Conservation (phyloP, 2,329 filamentous ascomycete genomes). For the Fusarium nanum region DNA sequence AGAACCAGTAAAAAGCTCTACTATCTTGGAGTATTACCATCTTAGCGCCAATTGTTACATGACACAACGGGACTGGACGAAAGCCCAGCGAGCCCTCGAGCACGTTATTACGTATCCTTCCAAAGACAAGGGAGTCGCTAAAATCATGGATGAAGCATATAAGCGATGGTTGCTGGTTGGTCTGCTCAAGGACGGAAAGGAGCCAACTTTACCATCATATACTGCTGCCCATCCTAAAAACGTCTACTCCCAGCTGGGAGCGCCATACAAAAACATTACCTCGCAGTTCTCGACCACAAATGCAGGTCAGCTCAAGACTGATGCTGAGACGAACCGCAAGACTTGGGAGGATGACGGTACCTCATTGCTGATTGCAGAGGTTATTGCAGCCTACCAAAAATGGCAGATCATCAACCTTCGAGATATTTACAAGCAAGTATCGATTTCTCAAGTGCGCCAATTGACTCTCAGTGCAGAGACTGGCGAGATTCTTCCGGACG, state of each 20-base stretch:
- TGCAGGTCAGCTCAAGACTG: slow-evolving; percentile 69
- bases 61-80: slow-evolving; percentile 69
- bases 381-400: slow-evolving; percentile 76
- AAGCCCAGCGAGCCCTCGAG: slow-evolving; percentile 71
- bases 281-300: slow-evolving; percentile 70
- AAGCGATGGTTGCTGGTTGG: slow-evolving; percentile 89
- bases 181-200: slow-evolving; percentile 75
- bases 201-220: slow-evolving; percentile 65
- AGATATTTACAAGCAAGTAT: slow-evolving; percentile 73
- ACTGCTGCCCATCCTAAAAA: slow-evolving; percentile 65
- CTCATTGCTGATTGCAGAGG: slow-evolving; percentile 74
- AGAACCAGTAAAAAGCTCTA: slow-evolving; percentile 60
- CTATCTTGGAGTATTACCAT: slow-evolving; percentile 76
- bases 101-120: slow-evolving; percentile 75
- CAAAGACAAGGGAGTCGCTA: slow-evolving; percentile 71
- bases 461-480: slow-evolving; percentile 67
- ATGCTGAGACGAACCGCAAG: slow-evolving; percentile 67
- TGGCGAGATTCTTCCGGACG: slow-evolving; percentile 55
- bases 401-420: slow-evolving; percentile 81
- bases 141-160: slow-evolving; percentile 88
- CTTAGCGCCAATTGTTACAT: slow-evolving; percentile 74
- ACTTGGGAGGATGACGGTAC: slow-evolving; percentile 81
- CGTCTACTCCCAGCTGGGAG: slow-evolving; percentile 68
- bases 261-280: slow-evolving; percentile 77
- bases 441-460: slow-evolving; percentile 63